These are phyloP conservation scores for Mercurialis annua DNA, from an alignment of 345 rosid species.

Conservation along the genomic window DNA sequence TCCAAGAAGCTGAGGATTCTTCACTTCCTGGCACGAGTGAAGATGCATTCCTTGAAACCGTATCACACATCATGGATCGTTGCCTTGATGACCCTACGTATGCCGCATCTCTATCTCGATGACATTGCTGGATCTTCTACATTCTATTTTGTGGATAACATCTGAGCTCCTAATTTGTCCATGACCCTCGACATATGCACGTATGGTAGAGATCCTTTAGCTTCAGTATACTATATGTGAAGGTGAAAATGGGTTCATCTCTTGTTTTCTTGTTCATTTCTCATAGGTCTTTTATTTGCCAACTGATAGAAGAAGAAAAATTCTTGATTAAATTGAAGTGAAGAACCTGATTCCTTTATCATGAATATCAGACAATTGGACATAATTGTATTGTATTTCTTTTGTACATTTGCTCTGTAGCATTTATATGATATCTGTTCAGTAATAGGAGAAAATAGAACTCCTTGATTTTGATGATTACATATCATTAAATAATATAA, in stretches of 20 bases:
- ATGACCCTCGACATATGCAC: neutral
- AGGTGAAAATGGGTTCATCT: neutral
- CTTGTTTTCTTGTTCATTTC: neutral
- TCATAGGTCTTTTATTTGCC: neutral
- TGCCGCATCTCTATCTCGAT: slow-evolving; percentile 15
- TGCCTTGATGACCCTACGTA: slow-evolving; percentile 27
- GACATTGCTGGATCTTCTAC: neutral
- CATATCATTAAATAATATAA: no score
- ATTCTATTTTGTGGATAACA: slow-evolving; percentile 8
- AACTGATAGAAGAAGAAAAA: neutral
- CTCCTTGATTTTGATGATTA: no score
- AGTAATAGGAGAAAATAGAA: no score
- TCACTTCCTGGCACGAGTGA: slow-evolving; percentile 38
- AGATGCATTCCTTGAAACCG: slow-evolving; percentile 33
- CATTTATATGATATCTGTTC: no score
- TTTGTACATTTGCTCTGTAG: no score
- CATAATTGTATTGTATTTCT: no score
- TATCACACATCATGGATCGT: slow-evolving; percentile 37
- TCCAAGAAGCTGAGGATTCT: slow-evolving; percentile 34
- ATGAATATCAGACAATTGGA: neutral
- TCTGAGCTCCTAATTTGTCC: neutral
- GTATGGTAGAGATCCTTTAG: neutral
- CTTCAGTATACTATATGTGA: neutral
- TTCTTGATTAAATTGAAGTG: neutral
- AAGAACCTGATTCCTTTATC: slow-evolving; percentile 2